Base-by-base conservation (phyloP, 768 basidiomycete species). In the Termitomyces sp. region DNA sequence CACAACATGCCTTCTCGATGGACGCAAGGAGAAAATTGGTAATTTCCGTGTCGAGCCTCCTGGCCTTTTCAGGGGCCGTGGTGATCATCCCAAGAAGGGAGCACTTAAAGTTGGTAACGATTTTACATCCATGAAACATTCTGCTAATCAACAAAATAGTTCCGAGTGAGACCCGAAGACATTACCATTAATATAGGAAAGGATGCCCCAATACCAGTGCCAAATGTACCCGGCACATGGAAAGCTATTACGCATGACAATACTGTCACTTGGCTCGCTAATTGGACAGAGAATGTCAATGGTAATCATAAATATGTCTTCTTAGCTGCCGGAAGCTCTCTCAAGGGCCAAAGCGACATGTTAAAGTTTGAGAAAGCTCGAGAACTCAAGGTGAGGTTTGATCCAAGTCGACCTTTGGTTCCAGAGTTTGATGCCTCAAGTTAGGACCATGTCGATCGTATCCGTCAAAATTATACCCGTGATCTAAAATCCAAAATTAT, bases 31-130 rank as follows among this genome's bases (percentile, higher is more conserved):
- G 75, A 98, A 98, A 70, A 83, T 98, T 46, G 97, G 97, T 38
- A 99, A 98, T 74, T 98, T 98, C 78, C 82, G 94, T 61, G 86
- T 98, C 50, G 97, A 99, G 78, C 97, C 97, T 68, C 97, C 97
- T 26, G 95, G 96, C n/a, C 74, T 98, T 49, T 99, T 98, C 74
- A 77, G 97, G 69, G 97, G 97, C 58, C 94, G 97, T 60, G 97
- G 97, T 52, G 94, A 98, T 63, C 97, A 99, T 71, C 97, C 97
- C 0, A 95, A 89, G 80, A 98, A 98, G 70, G 97, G 97, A 17
- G 85, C 87, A 40, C 77, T 97, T 49, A 98, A 98, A 80, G 95
- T 93, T 64, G 66, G 75, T 66, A 22, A 49, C 15, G 37, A 38
- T 47, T 54, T 14, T 24, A 28, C 17, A 21, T 32, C 7, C 30